Base-by-base conservation (phyloP, 805 yeast species). In the Myxozyma sirexii region DNA sequence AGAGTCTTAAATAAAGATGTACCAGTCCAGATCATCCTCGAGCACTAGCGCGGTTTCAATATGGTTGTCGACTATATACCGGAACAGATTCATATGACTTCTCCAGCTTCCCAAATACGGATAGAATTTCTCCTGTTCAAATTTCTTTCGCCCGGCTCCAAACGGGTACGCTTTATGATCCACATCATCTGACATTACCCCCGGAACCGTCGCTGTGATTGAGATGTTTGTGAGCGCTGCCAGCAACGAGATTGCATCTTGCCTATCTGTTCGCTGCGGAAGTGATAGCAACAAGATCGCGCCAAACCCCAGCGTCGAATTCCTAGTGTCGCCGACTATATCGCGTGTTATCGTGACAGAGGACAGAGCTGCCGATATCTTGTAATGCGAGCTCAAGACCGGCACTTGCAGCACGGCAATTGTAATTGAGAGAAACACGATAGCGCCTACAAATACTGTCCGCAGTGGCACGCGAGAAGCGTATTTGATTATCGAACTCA, bases 21-120 rank as follows among this genome's bases (percentile, higher is more conserved):
- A 47, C 51, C 52, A 57, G 42, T 57, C 60, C 10, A 57, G 50
- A 21, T 57, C 60, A 26, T 57, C 60, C 26, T 57, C 60, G 6
- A 57, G 46, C 15, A 57, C 26, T n/a, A 57, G 53, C 5, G 53
- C 41, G 10, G 60, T 57, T 39, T 57, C 53, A 23, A 51, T 51
- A 5, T 38, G 51, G 17, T 48, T 33, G 21, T 57, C 60, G n/a
- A 57, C 37, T 12, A 57, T 48, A 19, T 43, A 38, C 15, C 56
- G 53, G 45, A 59, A 57, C 2, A 57, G 26, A 26, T 57, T 44
- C 38, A 46, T 57, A 51, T 57, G 60, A 19, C 57, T 48, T 8
- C 60, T 21, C 60, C 60, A 57, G 42, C 60, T 52, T 15, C 60
- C 60, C 10, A 57, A 6, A 23, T 47, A 47, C 1, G 42, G 52